Evolutionary conservation across 2,329 filamentous ascomycete genomes (phyloP).

Genomic region (Exophiala spinifera): DNA sequence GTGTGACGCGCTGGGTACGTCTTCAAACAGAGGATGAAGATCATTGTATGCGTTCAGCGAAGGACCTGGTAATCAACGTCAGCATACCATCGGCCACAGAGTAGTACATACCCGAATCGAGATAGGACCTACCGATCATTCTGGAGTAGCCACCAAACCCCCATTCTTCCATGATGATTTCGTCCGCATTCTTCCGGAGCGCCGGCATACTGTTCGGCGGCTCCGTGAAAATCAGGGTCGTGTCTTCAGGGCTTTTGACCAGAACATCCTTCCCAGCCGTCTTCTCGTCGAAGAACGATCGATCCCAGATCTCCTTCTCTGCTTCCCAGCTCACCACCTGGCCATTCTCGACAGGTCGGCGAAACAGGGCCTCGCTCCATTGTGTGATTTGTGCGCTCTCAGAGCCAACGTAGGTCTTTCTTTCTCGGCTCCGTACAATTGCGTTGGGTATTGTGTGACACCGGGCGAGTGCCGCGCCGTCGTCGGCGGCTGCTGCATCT

Average conservation of each 20-base stretch:
- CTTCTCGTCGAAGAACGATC: constrained; percentile 71
- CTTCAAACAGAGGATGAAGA: constrained; percentile 65
- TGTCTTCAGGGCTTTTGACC: constrained; percentile 65
- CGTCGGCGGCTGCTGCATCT: constrained; percentile 40
- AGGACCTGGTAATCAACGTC: constrained; percentile 51
- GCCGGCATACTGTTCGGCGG: constrained; percentile 77
- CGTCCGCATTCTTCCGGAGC: constrained; percentile 85
- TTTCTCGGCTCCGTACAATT: constrained; percentile 77
- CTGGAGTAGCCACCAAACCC: constrained; percentile 85
- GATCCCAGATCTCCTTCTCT: constrained; percentile 93
- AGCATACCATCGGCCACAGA: too few relatives aligned
- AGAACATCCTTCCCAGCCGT: constrained; percentile 54
- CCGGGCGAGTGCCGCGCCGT: constrained; percentile 39
- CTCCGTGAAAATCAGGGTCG: constrained; percentile 81
- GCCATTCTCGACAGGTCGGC: constrained; percentile 88
- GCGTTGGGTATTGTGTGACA: constrained; percentile 82
- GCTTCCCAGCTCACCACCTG: constrained; percentile 96
- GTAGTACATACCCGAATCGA: neutral
- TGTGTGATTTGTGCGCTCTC: constrained; percentile 78
- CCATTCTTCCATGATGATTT: constrained; percentile 97
- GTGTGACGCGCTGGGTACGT: constrained; percentile 43
- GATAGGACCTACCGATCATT: constrained; percentile 58
- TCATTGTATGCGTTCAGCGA: constrained; percentile 81
- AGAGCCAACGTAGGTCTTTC: constrained; percentile 73
- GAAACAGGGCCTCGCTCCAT: constrained; percentile 83